These are phyloP conservation scores for Lasiodiplodia gonubiensis DNA, from an alignment of 2,329 filamentous ascomycete species.

Conservation along the genomic window DNA sequence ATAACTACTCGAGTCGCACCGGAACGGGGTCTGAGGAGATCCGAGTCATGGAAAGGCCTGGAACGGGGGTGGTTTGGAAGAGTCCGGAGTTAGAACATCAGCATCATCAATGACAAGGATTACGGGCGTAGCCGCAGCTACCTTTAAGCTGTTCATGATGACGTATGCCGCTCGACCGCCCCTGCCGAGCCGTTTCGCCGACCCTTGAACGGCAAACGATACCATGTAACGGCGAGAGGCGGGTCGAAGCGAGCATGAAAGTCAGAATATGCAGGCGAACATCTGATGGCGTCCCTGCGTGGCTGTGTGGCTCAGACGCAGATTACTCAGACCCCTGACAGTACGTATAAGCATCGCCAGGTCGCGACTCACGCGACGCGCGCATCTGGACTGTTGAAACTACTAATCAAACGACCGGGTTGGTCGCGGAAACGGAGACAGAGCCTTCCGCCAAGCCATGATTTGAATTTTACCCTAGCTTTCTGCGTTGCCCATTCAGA, in stretches of 20 bases:
- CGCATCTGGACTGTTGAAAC: not conserved
- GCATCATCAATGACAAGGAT: constrained; percentile 1
- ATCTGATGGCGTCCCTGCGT: not conserved
- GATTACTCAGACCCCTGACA: constrained; percentile 16
- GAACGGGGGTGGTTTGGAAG: constrained; percentile 15
- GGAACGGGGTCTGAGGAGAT: not conserved
- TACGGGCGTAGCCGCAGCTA: constrained; percentile 15
- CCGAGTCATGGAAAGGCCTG: constrained; percentile 20
- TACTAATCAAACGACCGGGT: not conserved
- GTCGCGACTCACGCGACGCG: constrained; percentile 1
- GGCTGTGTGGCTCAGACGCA: not conserved
- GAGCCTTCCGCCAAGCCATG: constrained; percentile 1
- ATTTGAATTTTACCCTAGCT: constrained; percentile 4
- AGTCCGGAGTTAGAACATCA: constrained; percentile 9
- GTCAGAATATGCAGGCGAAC: constrained; percentile 1
- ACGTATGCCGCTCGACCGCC: not conserved
- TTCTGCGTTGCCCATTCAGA: not conserved
- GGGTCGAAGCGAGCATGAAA: constrained; percentile 6
- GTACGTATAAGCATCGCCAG: not conserved
- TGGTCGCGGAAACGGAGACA: not conserved
- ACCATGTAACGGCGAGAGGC: not conserved
- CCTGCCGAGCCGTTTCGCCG: not conserved
- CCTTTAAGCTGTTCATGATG: constrained; percentile 8
- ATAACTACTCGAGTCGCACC: not conserved
- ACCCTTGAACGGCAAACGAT: not conserved